These are phyloP conservation scores for Coemansia sp. DNA, from an alignment of 192 early-diverging fungal genomes.

Conservation along the genomic window DNA sequence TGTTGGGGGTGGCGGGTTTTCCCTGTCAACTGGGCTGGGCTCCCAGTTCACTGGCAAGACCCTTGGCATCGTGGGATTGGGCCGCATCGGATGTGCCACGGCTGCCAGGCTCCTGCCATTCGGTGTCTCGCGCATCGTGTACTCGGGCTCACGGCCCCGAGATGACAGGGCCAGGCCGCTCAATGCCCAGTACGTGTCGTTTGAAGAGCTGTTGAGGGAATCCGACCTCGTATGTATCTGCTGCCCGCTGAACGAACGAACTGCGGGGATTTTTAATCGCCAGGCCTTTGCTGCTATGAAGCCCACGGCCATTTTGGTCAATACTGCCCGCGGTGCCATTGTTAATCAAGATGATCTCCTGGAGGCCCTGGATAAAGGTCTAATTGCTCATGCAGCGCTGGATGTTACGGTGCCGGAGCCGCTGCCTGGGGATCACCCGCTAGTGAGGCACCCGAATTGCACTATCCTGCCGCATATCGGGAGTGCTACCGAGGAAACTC, in stretches of 20 bases:
- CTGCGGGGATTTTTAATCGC: conserved; percentile 68
- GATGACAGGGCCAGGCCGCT: conserved; percentile 46
- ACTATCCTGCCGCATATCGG: conserved; percentile 84
- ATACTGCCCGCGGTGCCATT: conserved; percentile 76
- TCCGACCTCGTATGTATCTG: conserved; percentile 74
- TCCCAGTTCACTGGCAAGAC: conserved; percentile 73
- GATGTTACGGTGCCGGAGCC: conserved; percentile 90
- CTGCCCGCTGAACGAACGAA: conserved; percentile 71
- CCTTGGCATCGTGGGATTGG: conserved; percentile 81
- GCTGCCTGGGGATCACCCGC: conserved; percentile 59
- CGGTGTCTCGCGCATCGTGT: conserved; percentile 64
- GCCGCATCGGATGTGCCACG: conserved; percentile 77
- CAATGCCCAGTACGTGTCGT: conserved; percentile 51
- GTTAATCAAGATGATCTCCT: conserved; percentile 74
- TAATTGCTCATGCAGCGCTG: conserved; percentile 70
- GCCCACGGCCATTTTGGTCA: conserved; percentile 66
- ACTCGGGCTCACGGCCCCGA: conserved; percentile 59
- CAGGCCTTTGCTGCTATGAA: conserved; percentile 72
- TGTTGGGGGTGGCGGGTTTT: conserved; percentile 22
- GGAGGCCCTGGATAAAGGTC: conserved; percentile 58
- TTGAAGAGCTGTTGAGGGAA: conserved; percentile 60
- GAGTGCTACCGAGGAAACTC: conserved; percentile 77
- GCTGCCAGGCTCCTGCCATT: conserved; percentile 71
- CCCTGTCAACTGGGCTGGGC: conserved; percentile 53
- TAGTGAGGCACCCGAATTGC: conserved; percentile 61